Percentiles rank a stretch among this genome's conserved stretches.
Conservation (phyloP, 768 basidiomycete genomes). For the Xerocomellus intermedius region DNA sequence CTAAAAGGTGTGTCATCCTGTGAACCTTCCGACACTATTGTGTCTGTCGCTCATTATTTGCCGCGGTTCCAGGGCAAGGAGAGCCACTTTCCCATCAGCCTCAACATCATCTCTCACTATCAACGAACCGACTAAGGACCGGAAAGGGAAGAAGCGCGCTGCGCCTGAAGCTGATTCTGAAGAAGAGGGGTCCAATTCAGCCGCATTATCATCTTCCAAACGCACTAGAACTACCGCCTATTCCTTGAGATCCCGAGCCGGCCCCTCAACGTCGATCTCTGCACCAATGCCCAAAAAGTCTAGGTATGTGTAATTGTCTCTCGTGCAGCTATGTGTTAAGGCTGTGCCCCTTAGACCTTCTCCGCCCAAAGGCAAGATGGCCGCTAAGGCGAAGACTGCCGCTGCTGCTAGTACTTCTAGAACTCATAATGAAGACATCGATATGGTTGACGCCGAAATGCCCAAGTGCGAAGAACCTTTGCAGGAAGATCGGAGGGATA, state of each 20-base stretch:
- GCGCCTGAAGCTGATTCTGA: conserved; percentile 67
- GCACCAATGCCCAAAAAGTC: conserved; percentile 75
- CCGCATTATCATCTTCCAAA: conserved; percentile 53
- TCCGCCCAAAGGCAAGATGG: conserved; percentile 57
- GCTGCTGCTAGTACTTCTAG: conserved; percentile 62
- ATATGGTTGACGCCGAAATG: conserved; percentile 67
- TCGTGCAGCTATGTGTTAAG: conserved; percentile 11
- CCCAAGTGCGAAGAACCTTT: conserved; percentile 45
- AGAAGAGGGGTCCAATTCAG: conserved; percentile 54
- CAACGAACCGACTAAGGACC: conserved; percentile 72
- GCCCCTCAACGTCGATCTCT: conserved; percentile 40
- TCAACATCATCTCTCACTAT: conserved; percentile 54
- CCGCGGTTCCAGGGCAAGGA: conserved; percentile 52
- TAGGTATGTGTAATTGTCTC: conserved; percentile 41
- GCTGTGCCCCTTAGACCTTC: conserved; percentile 39
- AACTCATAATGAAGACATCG: conserved; percentile 67
- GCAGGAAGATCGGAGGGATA: conserved; percentile 47
- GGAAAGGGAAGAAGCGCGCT: conserved; percentile 93
- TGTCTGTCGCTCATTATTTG: conserved; percentile 30
- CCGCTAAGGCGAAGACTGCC: conserved; percentile 55
- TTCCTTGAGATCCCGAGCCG: conserved; percentile 62
- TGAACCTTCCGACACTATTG: conserved; percentile 26
- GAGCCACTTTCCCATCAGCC: conserved; percentile 45
- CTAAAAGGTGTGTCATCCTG: conserved; percentile 59
- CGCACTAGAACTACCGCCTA: conserved; percentile 62